Conservation (phyloP, 306 rosid species). For the Cucurbita ficifolia region DNA sequence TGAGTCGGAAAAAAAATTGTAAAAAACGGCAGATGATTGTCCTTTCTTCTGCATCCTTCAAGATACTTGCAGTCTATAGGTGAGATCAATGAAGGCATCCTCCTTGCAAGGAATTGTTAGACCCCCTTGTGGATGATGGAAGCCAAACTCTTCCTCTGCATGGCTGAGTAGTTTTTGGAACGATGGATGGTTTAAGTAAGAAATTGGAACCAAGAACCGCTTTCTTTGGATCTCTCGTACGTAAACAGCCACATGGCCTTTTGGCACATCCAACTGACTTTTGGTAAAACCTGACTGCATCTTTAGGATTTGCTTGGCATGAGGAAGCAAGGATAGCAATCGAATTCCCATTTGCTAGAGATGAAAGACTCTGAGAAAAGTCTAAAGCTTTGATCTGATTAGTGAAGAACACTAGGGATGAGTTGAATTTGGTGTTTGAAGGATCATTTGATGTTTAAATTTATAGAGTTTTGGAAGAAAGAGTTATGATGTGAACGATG, state of each 20-base stretch:
- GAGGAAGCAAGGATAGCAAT: constrained; percentile 1
- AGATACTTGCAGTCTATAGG: constrained; percentile 8
- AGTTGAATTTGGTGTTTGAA: background rate
- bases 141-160: constrained; percentile 35
- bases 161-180: constrained; percentile 10
- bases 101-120: constrained; percentile 35
- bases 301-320: background rate
- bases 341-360: background rate
- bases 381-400: background rate
- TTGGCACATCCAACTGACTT: background rate
- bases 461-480: background rate
- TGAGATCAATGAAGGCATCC: constrained; percentile 21
- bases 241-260: constrained; percentile 2
- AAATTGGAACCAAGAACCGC: constrained; percentile 8
- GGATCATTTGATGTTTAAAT: background rate
- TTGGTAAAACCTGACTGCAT: background rate
- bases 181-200: constrained; percentile 13
- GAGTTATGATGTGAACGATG: background rate
- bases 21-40: background rate
- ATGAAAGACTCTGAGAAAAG: background rate
- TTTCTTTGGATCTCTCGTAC: constrained; percentile 8
- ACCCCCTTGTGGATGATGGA: constrained; percentile 31
- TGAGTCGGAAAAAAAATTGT: background rate
- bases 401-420: background rate
- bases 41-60: background rate